phyloP scores from a whole-genome alignment of 2,329 filamentous ascomycete genomes.

The Claviceps sp. region DNA sequence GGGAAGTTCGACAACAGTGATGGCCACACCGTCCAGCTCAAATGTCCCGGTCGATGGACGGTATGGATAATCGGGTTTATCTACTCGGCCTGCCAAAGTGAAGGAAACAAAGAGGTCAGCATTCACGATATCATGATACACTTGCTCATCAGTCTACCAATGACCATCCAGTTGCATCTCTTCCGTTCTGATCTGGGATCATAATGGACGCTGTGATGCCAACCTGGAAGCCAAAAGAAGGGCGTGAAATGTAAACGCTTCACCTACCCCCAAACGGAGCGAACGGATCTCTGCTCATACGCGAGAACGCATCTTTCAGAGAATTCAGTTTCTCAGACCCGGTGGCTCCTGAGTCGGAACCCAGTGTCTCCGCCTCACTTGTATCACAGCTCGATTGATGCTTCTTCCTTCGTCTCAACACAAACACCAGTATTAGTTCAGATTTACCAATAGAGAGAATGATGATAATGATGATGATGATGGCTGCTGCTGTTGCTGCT shows the following conservation, averaged over 20 bases:
- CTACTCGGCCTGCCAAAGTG: constrained; percentile 17
- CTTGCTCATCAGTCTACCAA: not conserved
- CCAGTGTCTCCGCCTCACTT: constrained; percentile 6
- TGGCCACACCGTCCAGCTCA: constrained; percentile 24
- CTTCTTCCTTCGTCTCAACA: constrained; percentile 10
- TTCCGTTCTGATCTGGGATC: no score
- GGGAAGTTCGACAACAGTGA: constrained; percentile 20
- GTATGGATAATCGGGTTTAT: constrained; percentile 16
- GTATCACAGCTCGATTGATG: constrained; percentile 3
- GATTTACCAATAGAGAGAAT: constrained; percentile 9
- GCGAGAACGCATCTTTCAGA: constrained; percentile 12
- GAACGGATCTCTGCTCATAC: constrained; percentile 21
- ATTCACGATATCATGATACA: no score
- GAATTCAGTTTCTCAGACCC: constrained; percentile 2
- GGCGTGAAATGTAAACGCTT: not conserved
- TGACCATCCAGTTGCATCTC: not conserved
- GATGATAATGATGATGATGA: constrained; percentile 14
- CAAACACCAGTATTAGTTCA: constrained; percentile 9
- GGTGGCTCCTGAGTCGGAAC: not conserved
- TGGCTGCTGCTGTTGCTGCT: constrained; percentile 16
- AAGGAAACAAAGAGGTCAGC: not conserved
- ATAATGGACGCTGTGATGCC: no score
- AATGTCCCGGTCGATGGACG: constrained; percentile 17
- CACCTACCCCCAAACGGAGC: constrained; percentile 31
- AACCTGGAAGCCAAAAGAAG: no score